Base-by-base conservation (phyloP, 441 rosid species). In the Syzygium malaccense region DNA sequence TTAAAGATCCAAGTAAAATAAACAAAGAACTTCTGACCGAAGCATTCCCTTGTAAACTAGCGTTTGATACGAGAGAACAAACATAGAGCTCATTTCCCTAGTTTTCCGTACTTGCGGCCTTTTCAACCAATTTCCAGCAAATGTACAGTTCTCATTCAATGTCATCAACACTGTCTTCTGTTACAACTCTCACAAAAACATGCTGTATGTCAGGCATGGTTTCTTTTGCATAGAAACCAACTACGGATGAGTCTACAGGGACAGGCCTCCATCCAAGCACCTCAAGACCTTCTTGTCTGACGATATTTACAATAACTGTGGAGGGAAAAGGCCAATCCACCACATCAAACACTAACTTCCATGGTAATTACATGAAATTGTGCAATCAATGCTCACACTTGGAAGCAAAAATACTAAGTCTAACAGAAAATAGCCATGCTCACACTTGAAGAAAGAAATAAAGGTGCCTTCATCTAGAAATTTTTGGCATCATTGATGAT, bases 41-140 rank as follows among this genome's bases (percentile, higher is more conserved):
- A 97, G 99, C 99, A 98, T 98, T 91, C 99, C 99, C 93, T 98
- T 98, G 91, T 98, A 98, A 80, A 98, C 98, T 89, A 98, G 91
- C 30, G 99, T 98, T 91, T 96, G 99, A 92, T 95, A 97, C 88
- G 99, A 98, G 84, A 89, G 99, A 98, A 92, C 99, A 98, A 86
- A 98, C 94, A 91, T 98, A 98, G 13, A 96, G 96, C 90, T 97
- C 98, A 86, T 26, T 93, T 90, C 99, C 99, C 99, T 99, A 98
- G 91, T 92, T 93, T 90, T 93, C 96, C 58, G 92, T 91, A 88
- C 83, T 89, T 14, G 94, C 97, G 7, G 92, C 95, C 86, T 91
- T 96, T 92, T 98, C 99, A 78, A 96, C 97, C 92, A 97, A 86
- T 92, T 98, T 98, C 49, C 98, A 93, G 89, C 99, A 33, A 58